Base-by-base conservation (phyloP, 805 yeast species). In the Wickerhamiella slavikovae region DNA sequence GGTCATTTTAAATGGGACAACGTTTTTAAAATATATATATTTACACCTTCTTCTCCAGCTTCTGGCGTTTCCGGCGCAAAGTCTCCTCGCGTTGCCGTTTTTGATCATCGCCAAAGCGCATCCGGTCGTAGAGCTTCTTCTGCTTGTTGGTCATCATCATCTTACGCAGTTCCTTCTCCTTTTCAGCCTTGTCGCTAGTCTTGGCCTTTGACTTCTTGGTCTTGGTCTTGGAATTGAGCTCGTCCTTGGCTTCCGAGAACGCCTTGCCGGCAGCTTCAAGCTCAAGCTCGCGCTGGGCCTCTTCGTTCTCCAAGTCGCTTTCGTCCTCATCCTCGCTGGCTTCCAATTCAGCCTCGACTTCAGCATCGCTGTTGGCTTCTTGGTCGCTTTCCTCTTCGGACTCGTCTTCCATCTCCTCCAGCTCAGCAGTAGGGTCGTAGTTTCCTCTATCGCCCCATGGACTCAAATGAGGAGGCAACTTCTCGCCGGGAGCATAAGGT, bases 401-500 rank as follows among this genome's bases (percentile, higher is more conserved):
- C 17, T 52, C 66, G 11, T 51, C 67, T 3, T 46, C 64, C 13
- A 51, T 68, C n/a, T 10, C 26, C 14, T n/a, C 23, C 30, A 11
- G 23, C 11, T 49, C 64, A 19, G 67, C 74, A 33, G 63, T 70
- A 44, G 98, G 96, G 53, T 85, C 70, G 56, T 89, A 89, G 31
- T 72, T 74, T 43, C 75, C 80, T 28, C 83, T 66, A 57, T 89
- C 98, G 42, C 96, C 96, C 96, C 98, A 89, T 60, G 98, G 98
- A 30, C 93, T 78, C 45, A 89, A 61, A 54, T 89, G 98, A 22
- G 98, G 95, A 26, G 98, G 98, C 39, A 89, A 62, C 4, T 79
- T 59, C 56, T 85, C 95, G 33, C 98, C 98, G 4, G 94, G 93
- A 25, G 91, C 76, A 48, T 89, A 89, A 32, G 62, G 63, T 32